phyloP scores from a whole-genome alignment of 2,329 filamentous ascomycete species.

The Colletotrichum sidae region DNA sequence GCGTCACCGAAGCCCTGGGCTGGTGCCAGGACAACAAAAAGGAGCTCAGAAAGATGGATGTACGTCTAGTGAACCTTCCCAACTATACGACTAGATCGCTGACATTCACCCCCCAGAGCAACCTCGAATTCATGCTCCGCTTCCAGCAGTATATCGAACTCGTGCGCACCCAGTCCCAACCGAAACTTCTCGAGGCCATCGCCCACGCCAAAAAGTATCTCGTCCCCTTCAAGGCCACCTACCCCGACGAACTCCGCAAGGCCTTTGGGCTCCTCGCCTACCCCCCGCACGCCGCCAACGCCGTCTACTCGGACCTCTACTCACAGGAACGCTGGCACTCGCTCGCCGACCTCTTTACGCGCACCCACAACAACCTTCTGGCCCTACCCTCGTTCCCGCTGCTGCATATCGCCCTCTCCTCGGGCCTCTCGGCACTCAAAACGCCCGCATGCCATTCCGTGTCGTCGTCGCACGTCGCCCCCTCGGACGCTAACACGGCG shows the following conservation, averaged over 20 bases:
- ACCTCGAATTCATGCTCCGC: slow-evolving; percentile 91
- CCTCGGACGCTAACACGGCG: slow-evolving; percentile 51
- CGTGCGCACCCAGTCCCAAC: slow-evolving; percentile 73
- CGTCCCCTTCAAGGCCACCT: slow-evolving; percentile 74
- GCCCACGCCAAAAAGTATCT: slow-evolving; percentile 86
- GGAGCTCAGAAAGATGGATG: slow-evolving; percentile 87
- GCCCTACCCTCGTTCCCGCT: slow-evolving; percentile 85
- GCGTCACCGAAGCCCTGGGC: slow-evolving; percentile 80
- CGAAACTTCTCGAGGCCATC: slow-evolving; percentile 81
- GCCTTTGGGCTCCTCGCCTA: slow-evolving; percentile 87
- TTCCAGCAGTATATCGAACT: slow-evolving; percentile 96
- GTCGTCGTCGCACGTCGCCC: slow-evolving; percentile 58
- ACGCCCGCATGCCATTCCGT: slow-evolving; percentile 90
- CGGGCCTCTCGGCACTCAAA: slow-evolving; percentile 93
- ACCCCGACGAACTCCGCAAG: slow-evolving; percentile 75
- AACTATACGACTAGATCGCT: slow-evolving; percentile 3
- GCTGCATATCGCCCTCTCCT: slow-evolving; percentile 89
- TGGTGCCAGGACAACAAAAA: slow-evolving; percentile 98
- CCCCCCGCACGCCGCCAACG: slow-evolving; percentile 64
- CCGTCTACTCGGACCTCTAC: slow-evolving; percentile 72
- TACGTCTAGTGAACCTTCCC: slow-evolving; percentile 50
- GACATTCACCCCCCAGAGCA: slow-evolving; percentile 64
- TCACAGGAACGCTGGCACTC: slow-evolving; percentile 77
- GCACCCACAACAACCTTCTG: slow-evolving; percentile 88
- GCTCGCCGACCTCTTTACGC: slow-evolving; percentile 83